phyloP scores from a whole-genome alignment of 768 basidiomycete genomes.

The Cyathus striatus region DNA sequence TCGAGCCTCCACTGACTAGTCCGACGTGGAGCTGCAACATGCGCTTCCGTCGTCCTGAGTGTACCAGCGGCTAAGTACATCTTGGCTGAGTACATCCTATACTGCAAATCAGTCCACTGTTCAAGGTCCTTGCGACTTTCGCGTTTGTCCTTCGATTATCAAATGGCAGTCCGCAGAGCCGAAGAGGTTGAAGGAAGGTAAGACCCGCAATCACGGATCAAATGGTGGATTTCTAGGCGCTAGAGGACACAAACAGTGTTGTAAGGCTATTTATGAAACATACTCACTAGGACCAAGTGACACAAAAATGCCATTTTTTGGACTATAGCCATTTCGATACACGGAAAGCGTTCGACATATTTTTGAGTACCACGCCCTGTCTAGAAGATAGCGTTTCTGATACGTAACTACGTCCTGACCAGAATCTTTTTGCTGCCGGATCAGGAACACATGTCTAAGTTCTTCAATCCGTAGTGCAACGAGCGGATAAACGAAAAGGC shows the following conservation, averaged over 20 bases:
- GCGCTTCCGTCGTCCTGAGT: slow-evolving; percentile 76
- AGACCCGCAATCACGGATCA: slow-evolving; percentile 65
- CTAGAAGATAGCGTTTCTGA: slow-evolving; percentile 3
- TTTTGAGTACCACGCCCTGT: slow-evolving; percentile 54
- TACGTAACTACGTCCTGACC: slow-evolving; percentile 24
- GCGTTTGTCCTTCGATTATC: slow-evolving; percentile 43
- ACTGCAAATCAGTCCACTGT: slow-evolving; percentile 61
- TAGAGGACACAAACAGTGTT: slow-evolving; percentile 21
- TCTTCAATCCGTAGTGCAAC: slow-evolving; percentile 57
- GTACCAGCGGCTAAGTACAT: slow-evolving; percentile 57
- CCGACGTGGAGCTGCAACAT: slow-evolving; percentile 83
- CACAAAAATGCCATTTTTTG: slow-evolving; percentile 68
- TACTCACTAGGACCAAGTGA: slow-evolving; percentile 70
- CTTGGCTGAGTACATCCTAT: slow-evolving; percentile 67
- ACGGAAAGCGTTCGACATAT: slow-evolving; percentile 56
- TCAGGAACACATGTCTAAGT: slow-evolving; percentile 50
- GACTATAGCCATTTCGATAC: slow-evolving; percentile 52
- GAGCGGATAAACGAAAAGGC: slow-evolving; percentile 71
- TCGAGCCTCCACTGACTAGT: slow-evolving; percentile 69
- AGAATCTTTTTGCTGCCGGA: slow-evolving; percentile 19
- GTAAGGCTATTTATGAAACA: slow-evolving; percentile 10
- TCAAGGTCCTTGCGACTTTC: slow-evolving; percentile 44
- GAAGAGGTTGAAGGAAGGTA: slow-evolving; percentile 59
- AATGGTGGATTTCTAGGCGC: slow-evolving; percentile 73
- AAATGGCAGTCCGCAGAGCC: slow-evolving; percentile 70